A percentile compares a stretch with the other conserved stretches of the same genome.
These are phyloP conservation scores for Mycosarcoma mackinlayi DNA, from an alignment of 1,284 basidiomycete genomes.

Conservation along the genomic window DNA sequence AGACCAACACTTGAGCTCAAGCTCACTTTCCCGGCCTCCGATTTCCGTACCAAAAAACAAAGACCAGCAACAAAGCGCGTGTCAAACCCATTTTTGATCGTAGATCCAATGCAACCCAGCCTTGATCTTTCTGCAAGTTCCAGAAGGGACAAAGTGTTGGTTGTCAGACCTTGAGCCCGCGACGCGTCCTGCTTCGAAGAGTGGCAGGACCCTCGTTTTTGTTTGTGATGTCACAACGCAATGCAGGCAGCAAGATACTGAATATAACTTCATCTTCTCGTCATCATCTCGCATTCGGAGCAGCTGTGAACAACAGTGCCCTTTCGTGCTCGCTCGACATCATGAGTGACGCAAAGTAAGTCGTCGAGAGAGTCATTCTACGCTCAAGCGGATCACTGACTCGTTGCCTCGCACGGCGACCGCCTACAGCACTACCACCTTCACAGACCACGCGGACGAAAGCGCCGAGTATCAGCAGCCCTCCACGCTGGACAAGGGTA, in stretches of 20 bases:
- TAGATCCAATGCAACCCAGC: constrained; percentile 1
- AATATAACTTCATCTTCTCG: too few relatives aligned
- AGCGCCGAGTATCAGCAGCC: constrained; percentile 13
- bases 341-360: constrained; percentile 20
- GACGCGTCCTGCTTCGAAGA: too few relatives aligned
- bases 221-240: too few relatives aligned
- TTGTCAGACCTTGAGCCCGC: too few relatives aligned
- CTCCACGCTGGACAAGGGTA: constrained; percentile 40
- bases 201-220: too few relatives aligned
- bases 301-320: too few relatives aligned
- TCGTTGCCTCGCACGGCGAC: too few relatives aligned
- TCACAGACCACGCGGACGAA: constrained; percentile 4
- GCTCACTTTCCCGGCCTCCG: constrained; percentile 15
- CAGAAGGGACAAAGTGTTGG: constrained; percentile 8
- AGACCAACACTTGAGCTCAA: constrained; percentile 12
- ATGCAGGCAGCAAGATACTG: too few relatives aligned
- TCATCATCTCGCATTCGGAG: too few relatives aligned
- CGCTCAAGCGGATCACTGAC: too few relatives aligned
- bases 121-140: not conserved
- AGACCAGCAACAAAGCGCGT: too few relatives aligned
- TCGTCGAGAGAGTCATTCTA: not conserved
- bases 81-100: too few relatives aligned
- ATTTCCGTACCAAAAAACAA: constrained; percentile 7
- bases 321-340: not conserved
- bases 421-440: constrained; percentile 11